phyloP scores from a whole-genome alignment of 1,284 basidiomycete species.

The Boletellus deceptivus region DNA sequence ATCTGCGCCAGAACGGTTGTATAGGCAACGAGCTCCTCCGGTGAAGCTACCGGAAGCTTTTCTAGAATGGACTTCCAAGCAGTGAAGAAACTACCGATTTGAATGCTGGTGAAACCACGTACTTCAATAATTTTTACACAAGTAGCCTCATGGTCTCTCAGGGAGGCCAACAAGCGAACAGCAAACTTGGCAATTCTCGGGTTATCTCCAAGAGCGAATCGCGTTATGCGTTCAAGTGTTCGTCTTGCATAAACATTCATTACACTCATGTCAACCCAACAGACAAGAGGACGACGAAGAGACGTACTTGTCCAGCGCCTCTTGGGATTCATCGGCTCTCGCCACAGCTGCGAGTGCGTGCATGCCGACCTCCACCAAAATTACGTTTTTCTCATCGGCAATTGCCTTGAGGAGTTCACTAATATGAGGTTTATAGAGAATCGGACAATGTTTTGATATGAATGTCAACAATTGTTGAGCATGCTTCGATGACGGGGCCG shows the following conservation, averaged over 20 bases:
- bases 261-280: slow-evolving; percentile 4
- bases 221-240: slow-evolving; percentile 63
- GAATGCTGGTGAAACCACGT: slow-evolving; percentile 18
- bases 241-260: slow-evolving; percentile 41
- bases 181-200: slow-evolving; percentile 85
- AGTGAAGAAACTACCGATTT: neutral
- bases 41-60: slow-evolving; percentile 48
- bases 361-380: slow-evolving; percentile 66
- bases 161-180: slow-evolving; percentile 69
- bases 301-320: slow-evolving; percentile 66
- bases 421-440: slow-evolving; percentile 72
- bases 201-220: slow-evolving; percentile 62
- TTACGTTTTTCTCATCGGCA: slow-evolving; percentile 59
- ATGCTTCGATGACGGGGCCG: slow-evolving; percentile 40
- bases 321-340: slow-evolving; percentile 55
- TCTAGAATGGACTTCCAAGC: slow-evolving; percentile 54
- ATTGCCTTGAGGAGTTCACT: slow-evolving; percentile 73
- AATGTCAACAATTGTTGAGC: slow-evolving; percentile 54
- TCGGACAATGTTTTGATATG: slow-evolving; percentile 78
- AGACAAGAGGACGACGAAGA: neutral
- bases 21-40: slow-evolving; percentile 61
- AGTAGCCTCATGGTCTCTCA: slow-evolving; percentile 50
- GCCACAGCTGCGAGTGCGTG: slow-evolving; percentile 74
- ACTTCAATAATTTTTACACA: slow-evolving; percentile 68
- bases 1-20: slow-evolving; percentile 76